phyloP scores from a whole-genome alignment of 2,329 filamentous ascomycete genomes.

The Chaetomium sp. region DNA sequence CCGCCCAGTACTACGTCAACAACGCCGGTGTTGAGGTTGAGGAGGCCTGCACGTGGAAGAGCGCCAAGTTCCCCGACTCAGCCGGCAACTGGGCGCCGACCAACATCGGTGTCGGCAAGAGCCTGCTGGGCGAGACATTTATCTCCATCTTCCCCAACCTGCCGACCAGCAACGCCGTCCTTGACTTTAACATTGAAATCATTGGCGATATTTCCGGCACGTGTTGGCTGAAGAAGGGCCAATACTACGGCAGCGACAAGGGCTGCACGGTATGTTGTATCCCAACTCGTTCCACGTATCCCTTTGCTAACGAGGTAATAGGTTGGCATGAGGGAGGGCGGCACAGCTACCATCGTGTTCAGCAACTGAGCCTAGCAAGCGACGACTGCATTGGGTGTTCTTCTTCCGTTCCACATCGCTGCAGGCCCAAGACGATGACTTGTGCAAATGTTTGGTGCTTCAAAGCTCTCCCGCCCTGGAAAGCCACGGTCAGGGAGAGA shows the following conservation, averaged over 20 bases:
- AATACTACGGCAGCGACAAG: conserved; percentile 58
- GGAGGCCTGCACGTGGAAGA: conserved; percentile 76
- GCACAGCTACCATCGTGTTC: conserved; percentile 50
- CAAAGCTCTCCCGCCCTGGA: conserved; percentile 13
- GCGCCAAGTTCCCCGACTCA: conserved; percentile 50
- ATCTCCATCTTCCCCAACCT: conserved; percentile 83
- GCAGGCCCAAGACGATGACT: conserved; percentile 14
- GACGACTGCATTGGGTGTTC: conserved; percentile 13
- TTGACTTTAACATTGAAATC: conserved; percentile 81
- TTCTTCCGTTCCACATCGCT: conserved; percentile 16
- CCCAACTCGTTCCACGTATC: background rate
- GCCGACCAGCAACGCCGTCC: conserved; percentile 68
- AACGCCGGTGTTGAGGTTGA: conserved; percentile 67
- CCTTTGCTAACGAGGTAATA: conserved; percentile 37
- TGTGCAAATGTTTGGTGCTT: conserved; percentile 8
- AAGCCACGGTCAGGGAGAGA: conserved; percentile 14
- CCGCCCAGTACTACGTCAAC: conserved; percentile 97
- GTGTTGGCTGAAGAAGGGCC: conserved; percentile 68
- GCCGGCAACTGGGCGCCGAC: conserved; percentile 85
- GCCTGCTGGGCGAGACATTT: conserved; percentile 66
- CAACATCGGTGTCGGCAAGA: conserved; percentile 80
- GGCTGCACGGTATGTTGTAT: conserved; percentile 78
- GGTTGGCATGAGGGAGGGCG: conserved; percentile 48
- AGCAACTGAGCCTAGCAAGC: conserved; percentile 19
- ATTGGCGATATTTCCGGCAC: conserved; percentile 59